Evolutionary conservation across 768 basidiomycete genomes (phyloP).

Genomic region (Mycena polygramma): DNA sequence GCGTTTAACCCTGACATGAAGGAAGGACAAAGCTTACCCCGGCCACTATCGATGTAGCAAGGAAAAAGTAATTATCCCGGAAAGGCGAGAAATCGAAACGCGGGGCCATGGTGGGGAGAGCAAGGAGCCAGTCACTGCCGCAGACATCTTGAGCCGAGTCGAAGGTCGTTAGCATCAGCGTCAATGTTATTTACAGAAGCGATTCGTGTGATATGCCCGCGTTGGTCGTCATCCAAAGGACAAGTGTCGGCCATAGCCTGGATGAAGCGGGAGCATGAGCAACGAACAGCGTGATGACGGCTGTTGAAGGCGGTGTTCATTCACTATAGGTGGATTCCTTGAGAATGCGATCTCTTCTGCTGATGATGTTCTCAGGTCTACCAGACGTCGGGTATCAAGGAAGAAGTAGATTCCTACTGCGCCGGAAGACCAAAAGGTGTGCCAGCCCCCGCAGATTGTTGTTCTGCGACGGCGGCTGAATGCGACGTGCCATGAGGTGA

Average conservation of each 20-base stretch:
- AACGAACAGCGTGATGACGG: constrained; percentile 7
- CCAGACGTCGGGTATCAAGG: too few species aligned
- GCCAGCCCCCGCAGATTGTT: too few species aligned
- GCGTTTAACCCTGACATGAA: not conserved
- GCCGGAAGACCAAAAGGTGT: too few species aligned
- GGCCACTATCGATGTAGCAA: constrained; percentile 23
- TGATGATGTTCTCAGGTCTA: too few species aligned
- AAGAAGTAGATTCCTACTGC: too few species aligned
- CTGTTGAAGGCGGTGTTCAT: constrained; percentile 3
- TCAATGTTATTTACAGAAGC: not conserved
- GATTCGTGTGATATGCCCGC: not conserved
- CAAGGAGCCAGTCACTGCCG: not conserved
- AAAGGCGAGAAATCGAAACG: constrained; percentile 29
- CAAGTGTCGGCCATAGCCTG: not conserved
- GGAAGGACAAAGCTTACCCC: constrained; percentile 1
- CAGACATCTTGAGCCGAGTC: constrained; percentile 10
- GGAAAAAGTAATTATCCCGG: constrained; percentile 30
- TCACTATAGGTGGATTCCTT: not conserved
- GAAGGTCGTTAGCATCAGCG: not conserved
- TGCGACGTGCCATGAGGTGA: too few species aligned
- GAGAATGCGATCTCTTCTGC: not conserved
- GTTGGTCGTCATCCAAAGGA: not conserved
- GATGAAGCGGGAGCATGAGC: not conserved
- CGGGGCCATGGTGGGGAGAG: constrained; percentile 20
- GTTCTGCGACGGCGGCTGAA: too few species aligned